Conservation (phyloP, 2,329 filamentous ascomycete genomes). For the Alternaria ethzedia region DNA sequence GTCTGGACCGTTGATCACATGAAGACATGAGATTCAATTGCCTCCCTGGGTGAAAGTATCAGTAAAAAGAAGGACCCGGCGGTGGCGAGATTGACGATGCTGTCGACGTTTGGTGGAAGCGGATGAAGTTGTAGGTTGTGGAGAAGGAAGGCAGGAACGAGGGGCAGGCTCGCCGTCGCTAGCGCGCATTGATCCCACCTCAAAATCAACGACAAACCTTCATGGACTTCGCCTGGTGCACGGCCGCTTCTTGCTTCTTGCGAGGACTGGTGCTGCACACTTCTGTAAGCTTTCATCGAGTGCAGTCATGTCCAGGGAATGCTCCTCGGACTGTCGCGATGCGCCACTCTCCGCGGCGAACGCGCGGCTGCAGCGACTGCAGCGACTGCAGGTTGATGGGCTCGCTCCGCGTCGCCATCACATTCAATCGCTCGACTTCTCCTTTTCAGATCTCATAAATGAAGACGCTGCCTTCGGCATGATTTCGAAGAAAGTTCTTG, state of each 20-base stretch:
- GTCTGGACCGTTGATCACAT: background rate
- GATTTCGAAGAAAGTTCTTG: background rate
- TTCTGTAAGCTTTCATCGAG: background rate
- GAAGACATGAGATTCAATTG: background rate
- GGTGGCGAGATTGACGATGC: background rate
- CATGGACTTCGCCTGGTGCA: background rate
- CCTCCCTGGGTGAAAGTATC: background rate
- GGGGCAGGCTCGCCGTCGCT: background rate
- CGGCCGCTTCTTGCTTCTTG: background rate
- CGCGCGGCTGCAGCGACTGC: background rate
- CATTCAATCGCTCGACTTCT: background rate
- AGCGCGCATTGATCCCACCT: conserved; percentile 8
- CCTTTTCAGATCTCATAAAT: background rate
- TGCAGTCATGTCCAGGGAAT: background rate
- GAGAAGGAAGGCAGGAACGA: background rate
- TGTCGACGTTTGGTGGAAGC: background rate
- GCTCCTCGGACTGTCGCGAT: background rate
- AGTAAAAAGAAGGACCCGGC: background rate
- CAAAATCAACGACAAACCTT: conserved; percentile 5
- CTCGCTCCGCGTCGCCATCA: background rate
- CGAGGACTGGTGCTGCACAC: background rate
- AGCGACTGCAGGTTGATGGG: background rate
- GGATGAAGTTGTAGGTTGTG: background rate
- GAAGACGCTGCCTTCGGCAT: background rate
- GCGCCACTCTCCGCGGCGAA: background rate